These are phyloP conservation scores for Globisporangium middletonii DNA, from an alignment of 352 stramenopile genomes.

Conservation along the genomic window DNA sequence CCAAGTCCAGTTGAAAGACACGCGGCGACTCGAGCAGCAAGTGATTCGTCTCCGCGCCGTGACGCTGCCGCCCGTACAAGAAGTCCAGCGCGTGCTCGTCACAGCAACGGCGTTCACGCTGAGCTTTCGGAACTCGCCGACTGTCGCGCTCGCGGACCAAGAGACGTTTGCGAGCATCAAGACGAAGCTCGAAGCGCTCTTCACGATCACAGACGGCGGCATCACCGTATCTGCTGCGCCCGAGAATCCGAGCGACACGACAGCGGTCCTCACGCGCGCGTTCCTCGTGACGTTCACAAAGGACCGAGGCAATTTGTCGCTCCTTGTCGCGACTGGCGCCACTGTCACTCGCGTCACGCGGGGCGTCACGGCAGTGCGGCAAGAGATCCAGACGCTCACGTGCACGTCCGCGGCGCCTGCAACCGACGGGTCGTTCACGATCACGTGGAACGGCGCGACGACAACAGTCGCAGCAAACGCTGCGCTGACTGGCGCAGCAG, in stretches of 20 bases:
- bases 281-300: slow-evolving; percentile 74
- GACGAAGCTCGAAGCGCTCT: slow-evolving; percentile 64
- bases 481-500: slow-evolving; percentile 22
- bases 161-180: slow-evolving; percentile 43
- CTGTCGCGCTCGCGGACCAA: slow-evolving; percentile 21
- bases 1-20: slow-evolving; percentile 90
- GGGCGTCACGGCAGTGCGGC: slow-evolving; percentile 37
- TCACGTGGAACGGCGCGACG: slow-evolving; percentile 41
- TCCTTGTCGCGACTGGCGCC: slow-evolving; percentile 20
- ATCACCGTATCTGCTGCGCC: slow-evolving; percentile 61
- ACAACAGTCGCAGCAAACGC: slow-evolving; percentile 36
- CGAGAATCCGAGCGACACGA: slow-evolving; percentile 20
- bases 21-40: slow-evolving; percentile 59
- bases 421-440: slow-evolving; percentile 38
- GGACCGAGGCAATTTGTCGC: slow-evolving; percentile 42
- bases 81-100: slow-evolving; percentile 58
- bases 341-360: slow-evolving; percentile 27
- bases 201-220: slow-evolving; percentile 73
- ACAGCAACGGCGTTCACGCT: slow-evolving; percentile 32
- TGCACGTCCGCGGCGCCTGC: slow-evolving; percentile 40
- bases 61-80: slow-evolving; percentile 30
- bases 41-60: slow-evolving; percentile 54
- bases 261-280: slow-evolving; percentile 21
- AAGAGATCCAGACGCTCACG: slow-evolving; percentile 80
- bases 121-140: slow-evolving; percentile 54